These are phyloP conservation scores for Beta macrorhiza DNA, from an alignment of 179 eudicot genomes.

Conservation along the genomic window DNA sequence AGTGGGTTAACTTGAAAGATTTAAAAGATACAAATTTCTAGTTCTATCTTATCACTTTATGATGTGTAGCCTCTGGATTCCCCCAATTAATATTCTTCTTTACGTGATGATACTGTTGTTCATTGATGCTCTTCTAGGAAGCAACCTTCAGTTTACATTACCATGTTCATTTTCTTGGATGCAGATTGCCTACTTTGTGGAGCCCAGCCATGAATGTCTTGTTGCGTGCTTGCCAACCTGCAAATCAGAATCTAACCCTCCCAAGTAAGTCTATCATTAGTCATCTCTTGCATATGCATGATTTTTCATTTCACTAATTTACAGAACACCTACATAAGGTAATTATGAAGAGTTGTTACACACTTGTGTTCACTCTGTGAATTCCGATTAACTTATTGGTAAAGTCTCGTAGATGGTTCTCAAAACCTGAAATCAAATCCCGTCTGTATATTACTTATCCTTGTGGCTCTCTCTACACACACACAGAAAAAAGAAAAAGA, in stretches of 20 bases:
- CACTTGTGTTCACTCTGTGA: too few relatives aligned
- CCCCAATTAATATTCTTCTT: background rate
- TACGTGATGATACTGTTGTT: background rate
- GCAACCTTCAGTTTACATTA: conserved; percentile 8
- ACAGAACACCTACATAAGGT: background rate
- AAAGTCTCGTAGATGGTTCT: too few relatives aligned
- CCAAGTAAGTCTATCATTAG: conserved; percentile 54
- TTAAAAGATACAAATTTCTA: too few relatives aligned
- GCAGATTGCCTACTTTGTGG: conserved; percentile 85
- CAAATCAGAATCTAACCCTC: conserved; percentile 74
- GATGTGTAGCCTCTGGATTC: background rate
- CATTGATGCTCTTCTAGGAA: background rate
- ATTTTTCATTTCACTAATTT: background rate
- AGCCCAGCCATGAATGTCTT: conserved; percentile 76
- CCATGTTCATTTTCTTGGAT: conserved; percentile 8
- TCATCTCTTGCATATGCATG: background rate
- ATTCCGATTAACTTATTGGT: too few relatives aligned
- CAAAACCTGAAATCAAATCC: too few relatives aligned
- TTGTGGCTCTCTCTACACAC: too few relatives aligned
- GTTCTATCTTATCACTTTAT: too few relatives aligned
- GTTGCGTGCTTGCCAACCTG: conserved; percentile 92
- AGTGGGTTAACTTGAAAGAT: too few relatives aligned
- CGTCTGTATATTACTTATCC: too few relatives aligned
- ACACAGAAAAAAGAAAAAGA: too few relatives aligned
- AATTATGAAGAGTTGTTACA: too few relatives aligned